Evolutionary conservation across 495 filamentous ascomycete species (phyloP).

Genomic region (Pyrenula massariospora): DNA sequence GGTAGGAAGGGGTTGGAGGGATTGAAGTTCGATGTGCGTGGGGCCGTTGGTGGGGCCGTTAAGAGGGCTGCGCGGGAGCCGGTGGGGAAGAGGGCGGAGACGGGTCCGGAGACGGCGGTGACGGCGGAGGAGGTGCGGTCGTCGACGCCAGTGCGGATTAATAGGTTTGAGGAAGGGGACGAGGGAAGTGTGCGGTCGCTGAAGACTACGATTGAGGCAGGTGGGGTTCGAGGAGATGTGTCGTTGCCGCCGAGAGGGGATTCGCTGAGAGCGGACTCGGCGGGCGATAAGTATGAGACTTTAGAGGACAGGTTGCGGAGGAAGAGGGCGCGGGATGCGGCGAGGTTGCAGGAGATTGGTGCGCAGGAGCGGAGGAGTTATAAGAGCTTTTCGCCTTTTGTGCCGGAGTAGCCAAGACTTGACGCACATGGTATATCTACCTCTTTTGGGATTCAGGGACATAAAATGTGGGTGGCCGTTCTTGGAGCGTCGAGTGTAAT

Average conservation of each 20-base stretch:
- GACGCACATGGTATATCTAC: no score
- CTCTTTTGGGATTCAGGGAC: no score
- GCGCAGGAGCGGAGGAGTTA: background rate
- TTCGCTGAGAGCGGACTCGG: no score
- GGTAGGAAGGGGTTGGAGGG: background rate
- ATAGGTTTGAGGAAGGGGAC: background rate
- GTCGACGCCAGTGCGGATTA: background rate
- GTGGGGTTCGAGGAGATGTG: background rate
- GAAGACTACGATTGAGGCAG: background rate
- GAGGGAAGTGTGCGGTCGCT: background rate
- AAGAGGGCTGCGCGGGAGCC: background rate
- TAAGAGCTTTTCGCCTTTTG: background rate
- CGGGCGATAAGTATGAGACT: background rate
- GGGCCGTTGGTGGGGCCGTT: background rate
- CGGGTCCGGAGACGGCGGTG: background rate
- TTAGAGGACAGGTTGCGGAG: background rate
- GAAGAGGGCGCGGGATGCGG: conserved; percentile 1
- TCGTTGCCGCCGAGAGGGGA: background rate
- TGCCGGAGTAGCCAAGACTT: background rate
- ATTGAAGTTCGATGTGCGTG: background rate
- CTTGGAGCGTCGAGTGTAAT: no score
- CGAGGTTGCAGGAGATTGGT: background rate
- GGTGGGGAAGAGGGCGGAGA: background rate
- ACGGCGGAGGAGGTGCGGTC: background rate
- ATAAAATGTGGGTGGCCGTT: no score